Evolutionary conservation across 768 basidiomycete genomes (phyloP), one percentile per base, ranked within the genome.

Genomic region (Terana coerulea): DNA sequence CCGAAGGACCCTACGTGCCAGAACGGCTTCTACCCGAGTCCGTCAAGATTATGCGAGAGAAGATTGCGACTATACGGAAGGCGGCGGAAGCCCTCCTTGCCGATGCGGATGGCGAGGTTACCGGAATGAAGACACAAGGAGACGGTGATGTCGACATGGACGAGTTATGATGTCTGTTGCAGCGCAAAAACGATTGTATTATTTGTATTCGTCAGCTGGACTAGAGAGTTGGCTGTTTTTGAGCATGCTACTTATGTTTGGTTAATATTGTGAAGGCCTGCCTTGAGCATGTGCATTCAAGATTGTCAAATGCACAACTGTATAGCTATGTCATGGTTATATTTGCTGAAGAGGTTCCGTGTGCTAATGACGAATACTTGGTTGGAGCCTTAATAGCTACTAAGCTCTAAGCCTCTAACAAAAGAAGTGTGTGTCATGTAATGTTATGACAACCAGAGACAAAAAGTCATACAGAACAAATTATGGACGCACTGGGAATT

Each of bases 1-100:
- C 92, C 0, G 90, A 94, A 61, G 88, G 95, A 4, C 81, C 90
- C 11, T 97, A 97, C 64, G 69, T 79, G 3, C 94, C 95, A 0
- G 82, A 95, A 68, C 78, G 88, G 28, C 73, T 98, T 10, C 71
- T 95, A 12, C 83, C 82, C 0, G 92, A 94, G 61, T 77, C 93
- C 0, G 78, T 94, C 56, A 72, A 76, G 24, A 84, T 97, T 39
- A 85, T 98, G 81, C 76, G 92, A 39, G 75, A 75, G 31, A 98
- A 98, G 65, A 79, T 97, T 15, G 68, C 72, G 3, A 70, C 69
- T 4, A 73, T 91, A 15, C 74, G 76, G 35, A 67, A 69, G 12
- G 86, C 85, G 0, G 84, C 82, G 1, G 76, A 83, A 63, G 75
- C 72, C 6, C 68, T 91, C 9, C 68, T 79, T 21, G 71, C 74